phyloP scores from a whole-genome alignment of 2,329 filamentous ascomycete genomes.

The Fusarium sacchari region DNA sequence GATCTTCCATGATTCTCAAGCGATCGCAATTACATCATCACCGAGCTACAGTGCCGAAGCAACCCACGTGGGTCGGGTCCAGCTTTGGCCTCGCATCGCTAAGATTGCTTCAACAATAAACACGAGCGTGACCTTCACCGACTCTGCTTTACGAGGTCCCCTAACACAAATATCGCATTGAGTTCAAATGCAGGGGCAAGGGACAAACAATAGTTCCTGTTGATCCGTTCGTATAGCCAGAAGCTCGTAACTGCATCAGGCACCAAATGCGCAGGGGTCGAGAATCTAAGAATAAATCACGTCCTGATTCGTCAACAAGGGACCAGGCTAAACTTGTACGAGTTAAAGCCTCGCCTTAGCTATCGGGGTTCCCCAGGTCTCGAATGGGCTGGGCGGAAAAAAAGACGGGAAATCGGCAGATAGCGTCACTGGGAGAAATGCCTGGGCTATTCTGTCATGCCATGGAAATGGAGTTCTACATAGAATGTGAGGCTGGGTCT shows the following conservation, averaged over 20 bases:
- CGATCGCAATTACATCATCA: background rate
- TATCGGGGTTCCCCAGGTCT: conserved; percentile 4
- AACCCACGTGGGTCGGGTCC: background rate
- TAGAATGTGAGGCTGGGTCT: background rate
- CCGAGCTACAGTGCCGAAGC: background rate
- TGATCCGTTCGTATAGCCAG: conserved; percentile 5
- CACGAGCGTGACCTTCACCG: background rate
- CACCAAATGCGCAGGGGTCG: background rate
- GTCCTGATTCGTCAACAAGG: background rate
- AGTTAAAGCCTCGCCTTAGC: background rate
- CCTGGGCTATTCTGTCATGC: conserved; percentile 1
- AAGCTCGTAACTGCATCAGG: conserved; percentile 5
- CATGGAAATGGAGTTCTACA: background rate
- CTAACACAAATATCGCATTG: background rate
- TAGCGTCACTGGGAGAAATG: accelerated
- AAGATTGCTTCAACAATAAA: background rate
- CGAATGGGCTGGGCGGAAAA: background rate
- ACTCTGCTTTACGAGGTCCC: conserved; percentile 13
- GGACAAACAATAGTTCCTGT: background rate
- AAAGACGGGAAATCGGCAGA: background rate
- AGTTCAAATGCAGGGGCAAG: background rate
- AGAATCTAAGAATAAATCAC: conserved; percentile 7
- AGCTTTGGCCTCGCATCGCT: background rate
- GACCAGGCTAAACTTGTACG: accelerated
- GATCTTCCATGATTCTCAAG: background rate